A percentile compares a stretch with the other conserved stretches of the same genome.
Conservation (phyloP, 1,139 yeast species). For the Suhomyces wounanorum region DNA sequence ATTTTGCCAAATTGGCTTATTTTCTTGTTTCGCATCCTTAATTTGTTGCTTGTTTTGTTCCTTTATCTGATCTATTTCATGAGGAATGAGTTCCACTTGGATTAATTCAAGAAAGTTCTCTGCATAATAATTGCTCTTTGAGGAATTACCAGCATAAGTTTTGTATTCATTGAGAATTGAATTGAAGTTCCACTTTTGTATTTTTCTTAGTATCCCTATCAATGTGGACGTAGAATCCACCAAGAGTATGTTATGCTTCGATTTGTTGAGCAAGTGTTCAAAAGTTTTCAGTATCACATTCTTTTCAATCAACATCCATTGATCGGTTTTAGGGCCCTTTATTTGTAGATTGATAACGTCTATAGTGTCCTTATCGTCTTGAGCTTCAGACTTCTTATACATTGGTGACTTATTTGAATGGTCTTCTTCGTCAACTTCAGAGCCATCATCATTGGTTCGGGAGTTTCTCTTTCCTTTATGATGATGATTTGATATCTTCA, state of each 20-base stretch:
- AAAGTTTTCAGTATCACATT: constrained; percentile 57
- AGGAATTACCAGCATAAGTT: constrained; percentile 63
- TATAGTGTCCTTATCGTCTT: constrained; percentile 13
- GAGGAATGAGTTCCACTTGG: constrained; percentile 53
- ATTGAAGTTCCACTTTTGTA: constrained; percentile 88
- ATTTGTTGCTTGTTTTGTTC: constrained; percentile 19
- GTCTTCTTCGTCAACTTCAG: constrained; percentile 22
- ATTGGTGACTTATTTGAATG: constrained; percentile 10
- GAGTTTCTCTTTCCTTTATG: constrained; percentile 20
- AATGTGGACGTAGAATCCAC: constrained; percentile 82
- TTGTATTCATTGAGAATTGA: constrained; percentile 85
- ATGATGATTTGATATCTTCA: constrained; percentile 46
- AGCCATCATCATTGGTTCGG: constrained; percentile 13
- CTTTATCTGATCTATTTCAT: constrained; percentile 37
- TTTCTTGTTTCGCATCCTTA: constrained; percentile 6
- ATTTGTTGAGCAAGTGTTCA: constrained; percentile 60
- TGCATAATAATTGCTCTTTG: constrained; percentile 70
- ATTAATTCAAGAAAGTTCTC: constrained; percentile 81
- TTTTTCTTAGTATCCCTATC: constrained; percentile 75
- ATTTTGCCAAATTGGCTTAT: constrained; percentile 6
- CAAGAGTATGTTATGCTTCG: constrained; percentile 68
- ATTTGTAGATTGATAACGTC: constrained; percentile 21
- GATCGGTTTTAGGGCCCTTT: constrained; percentile 44
- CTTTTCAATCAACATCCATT: constrained; percentile 72
- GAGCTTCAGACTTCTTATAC: constrained; percentile 6